Evolutionary conservation across 2,329 filamentous ascomycete genomes (phyloP).

Genomic region (Pseudohalonectria lignicola): DNA sequence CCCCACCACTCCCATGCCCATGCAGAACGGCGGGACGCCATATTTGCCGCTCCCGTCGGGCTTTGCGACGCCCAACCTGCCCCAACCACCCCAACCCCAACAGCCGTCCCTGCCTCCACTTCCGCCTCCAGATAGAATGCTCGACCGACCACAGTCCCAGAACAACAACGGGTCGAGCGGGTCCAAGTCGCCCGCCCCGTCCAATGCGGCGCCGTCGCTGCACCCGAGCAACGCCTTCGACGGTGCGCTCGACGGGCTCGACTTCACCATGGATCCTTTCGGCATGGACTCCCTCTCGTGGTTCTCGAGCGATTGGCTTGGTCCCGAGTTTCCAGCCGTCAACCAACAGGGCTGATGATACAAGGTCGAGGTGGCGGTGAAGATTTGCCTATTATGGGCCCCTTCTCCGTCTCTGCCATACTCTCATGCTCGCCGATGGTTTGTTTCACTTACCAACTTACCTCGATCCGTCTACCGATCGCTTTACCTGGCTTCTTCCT

Average conservation of each 20-base stretch:
- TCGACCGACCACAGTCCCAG: background rate
- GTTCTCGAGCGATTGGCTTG: slow-evolving; percentile 15
- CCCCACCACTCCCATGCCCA: slow-evolving; percentile 1
- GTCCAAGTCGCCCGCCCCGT: slow-evolving; percentile 4
- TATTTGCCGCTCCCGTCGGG: too few relatives aligned
- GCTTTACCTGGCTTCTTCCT: too few relatives aligned
- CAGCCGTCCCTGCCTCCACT: background rate
- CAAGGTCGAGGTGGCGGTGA: too few relatives aligned
- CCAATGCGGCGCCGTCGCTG: slow-evolving; percentile 12
- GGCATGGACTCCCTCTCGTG: slow-evolving; percentile 11
- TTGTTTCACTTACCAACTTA: too few relatives aligned
- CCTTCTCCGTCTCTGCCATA: too few relatives aligned
- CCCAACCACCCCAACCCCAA: background rate
- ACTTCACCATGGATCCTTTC: slow-evolving; percentile 17
- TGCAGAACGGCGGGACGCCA: too few relatives aligned
- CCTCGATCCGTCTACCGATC: too few relatives aligned
- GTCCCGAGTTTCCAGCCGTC: background rate
- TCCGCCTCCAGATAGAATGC: background rate
- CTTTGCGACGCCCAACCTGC: too few relatives aligned
- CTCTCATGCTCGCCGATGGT: too few relatives aligned
- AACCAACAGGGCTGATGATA: too few relatives aligned
- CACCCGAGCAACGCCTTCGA: slow-evolving; percentile 21
- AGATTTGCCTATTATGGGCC: too few relatives aligned
- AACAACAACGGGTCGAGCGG: too few relatives aligned
- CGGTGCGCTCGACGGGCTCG: slow-evolving; percentile 19